Percentiles rank a stretch among this genome's conserved stretches.
Conservation (phyloP, 805 yeast genomes). For the Maudiozyma bulderi region DNA sequence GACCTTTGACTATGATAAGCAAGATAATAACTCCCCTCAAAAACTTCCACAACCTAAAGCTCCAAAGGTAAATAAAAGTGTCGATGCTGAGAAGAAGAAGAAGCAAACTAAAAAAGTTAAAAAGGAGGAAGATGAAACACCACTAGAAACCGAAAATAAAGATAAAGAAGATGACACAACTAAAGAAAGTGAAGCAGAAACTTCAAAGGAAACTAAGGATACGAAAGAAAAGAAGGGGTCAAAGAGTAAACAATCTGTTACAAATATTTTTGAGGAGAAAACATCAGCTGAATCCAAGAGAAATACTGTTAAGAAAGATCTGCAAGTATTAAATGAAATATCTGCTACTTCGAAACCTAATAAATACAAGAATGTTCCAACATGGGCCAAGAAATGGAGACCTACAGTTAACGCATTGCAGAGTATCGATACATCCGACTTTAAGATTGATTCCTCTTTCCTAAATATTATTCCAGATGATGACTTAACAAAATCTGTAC, state of each 20-base stretch:
- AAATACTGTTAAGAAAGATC: constrained; percentile 26
- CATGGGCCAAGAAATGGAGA: constrained; percentile 76
- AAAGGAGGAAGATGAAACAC: neutral
- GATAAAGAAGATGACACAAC: constrained; percentile 1
- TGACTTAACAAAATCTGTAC: constrained; percentile 69
- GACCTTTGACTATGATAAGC: constrained; percentile 28
- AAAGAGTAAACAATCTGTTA: constrained; percentile 4
- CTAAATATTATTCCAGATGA: constrained; percentile 70
- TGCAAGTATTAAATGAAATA: constrained; percentile 22
- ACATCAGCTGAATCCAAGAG: constrained; percentile 22
- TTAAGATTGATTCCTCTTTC: constrained; percentile 32
- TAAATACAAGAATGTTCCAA: constrained; percentile 56
- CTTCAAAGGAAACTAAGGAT: neutral
- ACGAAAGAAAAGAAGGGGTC: neutral
- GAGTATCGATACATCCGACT: constrained; percentile 24
- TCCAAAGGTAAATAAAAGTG: neutral
- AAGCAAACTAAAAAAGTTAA: neutral
- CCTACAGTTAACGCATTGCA: constrained; percentile 33
- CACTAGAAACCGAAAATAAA: neutral
- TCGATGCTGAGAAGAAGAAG: neutral
- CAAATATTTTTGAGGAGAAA: constrained; percentile 26
- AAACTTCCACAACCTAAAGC: constrained; percentile 1
- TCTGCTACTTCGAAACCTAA: constrained; percentile 41
- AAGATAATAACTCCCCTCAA: constrained; percentile 16
- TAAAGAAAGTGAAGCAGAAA: neutral